A percentile compares a stretch with the other conserved stretches of the same genome.
These are phyloP conservation scores for Calcarisporium arbuscula DNA, from an alignment of 2,329 filamentous ascomycete genomes.

Conservation along the genomic window DNA sequence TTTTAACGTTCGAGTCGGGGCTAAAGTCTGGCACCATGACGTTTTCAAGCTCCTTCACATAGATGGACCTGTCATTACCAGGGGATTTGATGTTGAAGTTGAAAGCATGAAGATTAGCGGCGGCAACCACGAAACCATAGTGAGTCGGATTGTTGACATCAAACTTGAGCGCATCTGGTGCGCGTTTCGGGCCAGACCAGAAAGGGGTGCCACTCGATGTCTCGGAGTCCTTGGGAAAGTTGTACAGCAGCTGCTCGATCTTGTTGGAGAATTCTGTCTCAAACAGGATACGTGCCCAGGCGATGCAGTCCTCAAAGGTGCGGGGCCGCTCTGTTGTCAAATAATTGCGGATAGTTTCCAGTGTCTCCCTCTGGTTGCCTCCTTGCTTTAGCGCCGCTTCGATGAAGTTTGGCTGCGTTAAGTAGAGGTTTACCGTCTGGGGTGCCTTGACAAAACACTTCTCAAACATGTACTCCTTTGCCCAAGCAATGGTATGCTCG, in stretches of 20 bases:
- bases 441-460: slow-evolving; percentile 88
- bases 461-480: slow-evolving; percentile 86
- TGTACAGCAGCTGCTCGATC: slow-evolving; percentile 90
- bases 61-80: slow-evolving; percentile 59
- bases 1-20: slow-evolving; percentile 86
- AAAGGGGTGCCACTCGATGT: slow-evolving; percentile 87
- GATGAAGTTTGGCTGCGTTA: slow-evolving; percentile 86
- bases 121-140: slow-evolving; percentile 80
- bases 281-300: slow-evolving; percentile 89
- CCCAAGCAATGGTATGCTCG: slow-evolving; percentile 98
- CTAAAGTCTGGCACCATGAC: slow-evolving; percentile 96
- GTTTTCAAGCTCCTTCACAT: slow-evolving; percentile 74
- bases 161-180: slow-evolving; percentile 86
- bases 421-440: slow-evolving; percentile 89
- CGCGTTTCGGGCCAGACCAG: slow-evolving; percentile 98
- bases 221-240: slow-evolving; percentile 90
- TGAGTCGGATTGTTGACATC: slow-evolving; percentile 80
- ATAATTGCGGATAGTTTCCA: slow-evolving; percentile 86
- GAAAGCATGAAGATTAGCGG: slow-evolving; percentile 89
- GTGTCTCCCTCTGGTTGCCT: slow-evolving; percentile 87
- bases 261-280: slow-evolving; percentile 97
- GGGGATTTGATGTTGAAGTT: slow-evolving; percentile 96
- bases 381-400: slow-evolving; percentile 83
- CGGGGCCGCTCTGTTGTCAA: slow-evolving; percentile 87
- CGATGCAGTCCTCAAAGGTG: slow-evolving; percentile 92